Percentiles rank a stretch among this genome's conserved stretches.
Evolutionary conservation across 805 yeast species (phyloP).

Genomic region (Candida vaughaniae): DNA sequence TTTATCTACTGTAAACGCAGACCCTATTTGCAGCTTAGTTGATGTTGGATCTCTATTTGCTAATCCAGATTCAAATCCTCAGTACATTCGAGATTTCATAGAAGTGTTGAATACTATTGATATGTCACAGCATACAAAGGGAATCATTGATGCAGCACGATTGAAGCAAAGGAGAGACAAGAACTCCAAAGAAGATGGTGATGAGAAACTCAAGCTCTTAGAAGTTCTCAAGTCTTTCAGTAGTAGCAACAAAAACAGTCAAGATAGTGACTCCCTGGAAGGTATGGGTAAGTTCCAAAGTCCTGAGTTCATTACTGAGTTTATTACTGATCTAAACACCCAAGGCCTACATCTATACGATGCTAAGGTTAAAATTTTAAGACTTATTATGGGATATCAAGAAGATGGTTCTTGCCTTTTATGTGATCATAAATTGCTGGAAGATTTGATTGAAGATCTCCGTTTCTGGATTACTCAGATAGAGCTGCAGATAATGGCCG

Average conservation of each 20-base stretch:
- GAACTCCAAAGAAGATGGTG: constrained; percentile 1
- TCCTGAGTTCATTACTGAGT: not conserved
- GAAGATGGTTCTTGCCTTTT: constrained; percentile 29
- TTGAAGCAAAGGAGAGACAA: not conserved
- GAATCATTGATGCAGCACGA: constrained; percentile 2
- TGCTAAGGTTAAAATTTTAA: constrained; percentile 24
- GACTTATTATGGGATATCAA: constrained; percentile 18
- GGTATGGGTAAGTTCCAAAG: not conserved
- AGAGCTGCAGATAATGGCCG: constrained; percentile 21
- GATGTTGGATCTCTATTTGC: constrained; percentile 6
- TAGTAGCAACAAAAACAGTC: not conserved
- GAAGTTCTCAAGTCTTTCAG: constrained; percentile 30
- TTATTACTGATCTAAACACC: constrained; percentile 1
- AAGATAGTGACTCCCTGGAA: not conserved
- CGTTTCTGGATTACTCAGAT: constrained; percentile 33
- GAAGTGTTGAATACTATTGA: constrained; percentile 6
- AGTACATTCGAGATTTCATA: constrained; percentile 7
- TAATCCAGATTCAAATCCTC: not conserved
- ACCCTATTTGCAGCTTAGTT: not conserved
- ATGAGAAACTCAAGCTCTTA: constrained; percentile 27
- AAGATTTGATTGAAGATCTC: constrained; percentile 30
- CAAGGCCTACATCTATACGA: constrained; percentile 11
- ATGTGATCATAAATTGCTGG: constrained; percentile 40
- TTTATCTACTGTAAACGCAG: not conserved
- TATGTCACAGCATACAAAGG: not conserved